These are phyloP conservation scores for Penicillium digitatum DNA, from an alignment of 2,329 filamentous ascomycete genomes.

Conservation along the genomic window DNA sequence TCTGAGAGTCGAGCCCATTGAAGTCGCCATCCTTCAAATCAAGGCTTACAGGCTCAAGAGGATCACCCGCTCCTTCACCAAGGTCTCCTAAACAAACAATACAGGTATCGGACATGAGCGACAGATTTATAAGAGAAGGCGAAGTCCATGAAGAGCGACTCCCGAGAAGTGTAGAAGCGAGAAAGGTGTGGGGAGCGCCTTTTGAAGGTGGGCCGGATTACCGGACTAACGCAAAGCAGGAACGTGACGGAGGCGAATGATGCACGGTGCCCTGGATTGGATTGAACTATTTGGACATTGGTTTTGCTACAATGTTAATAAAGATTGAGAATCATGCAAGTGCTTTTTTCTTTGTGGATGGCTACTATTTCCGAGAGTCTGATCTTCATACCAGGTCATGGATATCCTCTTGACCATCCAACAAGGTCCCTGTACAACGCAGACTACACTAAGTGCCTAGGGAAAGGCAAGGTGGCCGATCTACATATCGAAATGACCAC, in stretches of 20 bases:
- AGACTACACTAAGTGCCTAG: neutral
- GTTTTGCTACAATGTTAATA: neutral
- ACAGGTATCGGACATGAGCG: constrained; percentile 62
- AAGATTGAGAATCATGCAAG: neutral
- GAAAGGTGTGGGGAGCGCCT: constrained; percentile 34
- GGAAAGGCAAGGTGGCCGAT: neutral
- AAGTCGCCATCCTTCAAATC: constrained; percentile 30
- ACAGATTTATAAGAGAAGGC: constrained; percentile 19
- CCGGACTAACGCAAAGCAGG: constrained; percentile 40
- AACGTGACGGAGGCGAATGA: constrained; percentile 38
- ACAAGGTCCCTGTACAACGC: neutral
- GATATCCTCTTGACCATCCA: neutral
- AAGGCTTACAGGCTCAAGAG: constrained; percentile 43
- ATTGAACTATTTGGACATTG: neutral
- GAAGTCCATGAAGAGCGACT: constrained; percentile 26
- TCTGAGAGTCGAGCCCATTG: constrained; percentile 42
- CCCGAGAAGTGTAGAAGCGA: constrained; percentile 22
- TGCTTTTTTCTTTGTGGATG: neutral
- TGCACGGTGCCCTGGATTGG: constrained; percentile 12
- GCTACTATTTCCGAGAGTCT: neutral
- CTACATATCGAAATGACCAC: neutral
- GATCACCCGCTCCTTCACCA: constrained; percentile 54
- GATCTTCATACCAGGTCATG: neutral
- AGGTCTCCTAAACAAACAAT: constrained; percentile 70
- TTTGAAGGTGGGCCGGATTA: constrained; percentile 41